Evolutionary conservation across 768 basidiomycete species (phyloP), one percentile per base, ranked within the genome.

Genomic region (Suillus occidentalis): DNA sequence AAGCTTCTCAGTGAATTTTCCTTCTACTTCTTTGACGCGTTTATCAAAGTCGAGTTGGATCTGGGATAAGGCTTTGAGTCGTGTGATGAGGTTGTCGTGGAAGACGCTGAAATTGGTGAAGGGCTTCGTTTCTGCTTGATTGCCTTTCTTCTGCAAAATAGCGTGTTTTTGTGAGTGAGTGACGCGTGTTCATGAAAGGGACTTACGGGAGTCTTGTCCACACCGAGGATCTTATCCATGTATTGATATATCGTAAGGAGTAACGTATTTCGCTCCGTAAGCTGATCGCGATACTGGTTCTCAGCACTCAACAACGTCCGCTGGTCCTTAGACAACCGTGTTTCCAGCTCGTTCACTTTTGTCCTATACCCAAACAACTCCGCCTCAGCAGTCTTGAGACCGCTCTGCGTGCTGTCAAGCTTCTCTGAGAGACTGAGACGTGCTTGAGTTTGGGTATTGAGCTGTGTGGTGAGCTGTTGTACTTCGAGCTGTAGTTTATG

Each of bases 101-200:
- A 99, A 97, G 62, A 95, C 89, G 68, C 85, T 81, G 71, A 98
- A 97, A 77, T 97, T 97, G 25, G 94, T 94, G 78, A 94, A 95
- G 0, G 94, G 94, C 72, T 95, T 95, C 0, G 94, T 93, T 74
- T 95, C 92, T 0, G 87, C 88, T 66, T 90, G 85, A 1, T 85
- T 82, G 1, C 85, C 82, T 72, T 89, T 92, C 78, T 92, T 92
- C 91, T 91, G 71, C 45, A 65, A n/a, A 34, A 31, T 55, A 9
- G 6, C 2, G 18, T 18, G 5, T 28, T 39, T 49, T 14, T 8
- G 25, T 34, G 28, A 31, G 66, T 37, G 66, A 47, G 16, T 4
- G 36, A 65, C 42, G 13, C 6, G 60, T 14, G 37, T 8, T 16
- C 5, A 63, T 7, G 22, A 25, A 4, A 25, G 7, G 3, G n/a